Base-by-base conservation (phyloP, 305 asterid genomes). In the Andrographis paniculata region DNA sequence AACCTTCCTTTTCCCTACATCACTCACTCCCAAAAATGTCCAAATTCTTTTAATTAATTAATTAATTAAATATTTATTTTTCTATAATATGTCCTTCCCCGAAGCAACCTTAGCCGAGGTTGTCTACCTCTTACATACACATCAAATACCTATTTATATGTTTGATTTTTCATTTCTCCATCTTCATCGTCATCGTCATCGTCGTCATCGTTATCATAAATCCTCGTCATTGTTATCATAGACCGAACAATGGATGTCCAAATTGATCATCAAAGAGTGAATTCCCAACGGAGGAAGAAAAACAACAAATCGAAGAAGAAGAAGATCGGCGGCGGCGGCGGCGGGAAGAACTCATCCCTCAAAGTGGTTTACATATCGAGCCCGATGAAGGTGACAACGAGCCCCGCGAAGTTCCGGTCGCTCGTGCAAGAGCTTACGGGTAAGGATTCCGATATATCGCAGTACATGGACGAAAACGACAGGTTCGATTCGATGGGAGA, bases 301-400 rank as follows among this genome's bases (percentile, higher is more conserved):
- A 63, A 52, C 61, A 21, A 52, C 56, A 53, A 52, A 17, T 59
- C 48, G 48, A 60, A 21, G 52, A 48, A 54, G 23, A 42, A 63
- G 22, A 35, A n/a, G n/a, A n/a, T n/a, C n/a, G n/a, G n/a, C n/a
- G n/a, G n/a, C n/a, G n/a, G n/a, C n/a, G n/a, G 39, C 14, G n/a
- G 38, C n/a, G 12, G 13, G 13, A 33, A 33, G n/a, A 50, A 16
- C 36, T 45, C 14, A 15, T 53, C 64, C 1, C 61, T 75, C 11
- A 78, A 75, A 63, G 80, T 78, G 5, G 87, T 78, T 27, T 75
- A 78, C 69, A 78, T 78, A 45, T 78, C 87, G 9, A 75, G 72
- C 14, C 87, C 87, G 0, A 78, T 78, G 87, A 78, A 72, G 61
- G 87, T 78, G 20, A 69, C 72, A 60, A 72, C 83, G 1, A 75